Evolutionary conservation across 2,329 filamentous ascomycete species (phyloP), one percentile per base, ranked within the genome.

Genomic region (Xylaria sp.): DNA sequence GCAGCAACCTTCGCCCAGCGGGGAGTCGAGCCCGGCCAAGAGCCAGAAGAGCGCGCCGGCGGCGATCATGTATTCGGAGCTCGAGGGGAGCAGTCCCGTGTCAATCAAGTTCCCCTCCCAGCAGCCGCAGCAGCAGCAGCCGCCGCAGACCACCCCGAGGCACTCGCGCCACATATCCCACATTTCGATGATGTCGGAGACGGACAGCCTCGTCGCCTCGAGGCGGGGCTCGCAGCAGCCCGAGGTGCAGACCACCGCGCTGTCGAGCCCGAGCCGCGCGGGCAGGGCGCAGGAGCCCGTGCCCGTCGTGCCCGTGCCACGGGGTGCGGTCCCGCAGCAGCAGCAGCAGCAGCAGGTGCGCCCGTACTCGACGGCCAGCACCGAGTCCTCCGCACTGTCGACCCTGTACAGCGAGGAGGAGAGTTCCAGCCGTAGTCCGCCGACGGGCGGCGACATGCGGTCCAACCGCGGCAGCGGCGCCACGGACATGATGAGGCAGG

Each of bases 341-440:
- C 24, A 52, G 37, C 19, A 51, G 22, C n/a, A 37, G 17, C 52
- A 50, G 7, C 56, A 53, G 39, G 41, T 39, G 7, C 60, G 58
- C 2, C 58, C 65, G 16, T 66, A 61, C 39, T 68, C 68, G 0
- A 50, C 55, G 21, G 60, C 74, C 3, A 82, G 78, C 56, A 72
- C 78, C 7, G 69, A 74, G 13, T 83, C 80, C 0, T 83, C 80
- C 38, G 77, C 79, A 2, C 69, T 85, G 4, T 85, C 82, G 3
- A 85, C 82, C 0, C 66, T 85, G 4, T 83, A 83, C 57, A 84
- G 81, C 53, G 78, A 78, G 44, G 79, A 81, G 24, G 80, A 82
- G 48, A 69, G 72, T 1, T 74, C 77, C 7, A 73, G 76, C 19
- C 58, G 46, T 13, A 63, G 53, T 21, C 62, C 54, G 7, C 59